These are phyloP conservation scores for Irpex lacteus DNA, from an alignment of 1,284 basidiomycete species.

Conservation along the genomic window DNA sequence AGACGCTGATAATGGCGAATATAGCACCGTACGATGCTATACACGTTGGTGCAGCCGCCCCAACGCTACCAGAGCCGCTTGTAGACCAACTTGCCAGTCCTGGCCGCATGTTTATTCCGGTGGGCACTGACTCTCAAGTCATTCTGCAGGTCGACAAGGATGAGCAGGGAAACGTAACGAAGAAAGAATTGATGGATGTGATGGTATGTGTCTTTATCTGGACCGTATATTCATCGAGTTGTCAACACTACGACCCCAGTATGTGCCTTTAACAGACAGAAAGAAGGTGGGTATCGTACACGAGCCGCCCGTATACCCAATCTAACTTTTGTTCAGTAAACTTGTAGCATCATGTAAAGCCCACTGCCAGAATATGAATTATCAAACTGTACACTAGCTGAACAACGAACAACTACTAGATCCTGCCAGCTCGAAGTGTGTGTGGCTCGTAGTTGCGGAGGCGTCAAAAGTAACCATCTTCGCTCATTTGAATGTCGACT, in stretches of 20 bases:
- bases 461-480: too few species aligned
- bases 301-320: too few species aligned
- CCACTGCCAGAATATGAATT: neutral
- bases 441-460: too few species aligned
- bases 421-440: too few species aligned
- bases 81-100: constrained; percentile 82
- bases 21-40: constrained; percentile 84
- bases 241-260: constrained; percentile 14
- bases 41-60: constrained; percentile 93
- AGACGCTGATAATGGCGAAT: neutral
- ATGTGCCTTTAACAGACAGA: constrained; percentile 36
- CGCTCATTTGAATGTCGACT: neutral
- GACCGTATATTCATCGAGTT: constrained; percentile 5
- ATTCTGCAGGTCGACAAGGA: constrained; percentile 79
- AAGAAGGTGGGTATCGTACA: too few species aligned
- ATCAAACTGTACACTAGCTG: neutral
- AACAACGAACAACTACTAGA: neutral
- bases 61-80: constrained; percentile 68
- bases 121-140: constrained; percentile 64
- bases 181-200: constrained; percentile 79
- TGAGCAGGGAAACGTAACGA: constrained; percentile 62
- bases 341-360: neutral
- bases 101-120: constrained; percentile 93
- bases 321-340: neutral
- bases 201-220: constrained; percentile 47